These are phyloP conservation scores for Colletotrichum tabaci DNA, from an alignment of 2,329 filamentous ascomycete genomes.

Conservation along the genomic window DNA sequence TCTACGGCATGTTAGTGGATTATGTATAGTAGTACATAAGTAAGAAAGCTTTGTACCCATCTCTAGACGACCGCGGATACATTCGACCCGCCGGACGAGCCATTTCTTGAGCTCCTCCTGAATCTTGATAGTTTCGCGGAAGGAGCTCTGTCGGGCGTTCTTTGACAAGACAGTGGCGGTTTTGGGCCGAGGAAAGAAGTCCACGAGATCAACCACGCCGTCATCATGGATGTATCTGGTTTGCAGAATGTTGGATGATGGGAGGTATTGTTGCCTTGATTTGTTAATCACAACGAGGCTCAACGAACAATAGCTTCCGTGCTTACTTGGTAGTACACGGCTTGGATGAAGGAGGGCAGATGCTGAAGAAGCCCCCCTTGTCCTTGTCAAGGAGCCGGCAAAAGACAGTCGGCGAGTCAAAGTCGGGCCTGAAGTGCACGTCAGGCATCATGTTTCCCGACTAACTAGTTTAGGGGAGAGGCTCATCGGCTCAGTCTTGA, in stretches of 20 bases:
- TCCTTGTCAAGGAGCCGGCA: conserved; percentile 81
- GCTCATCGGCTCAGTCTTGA: not conserved
- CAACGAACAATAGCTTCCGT: not conserved
- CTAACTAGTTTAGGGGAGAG: too few relatives aligned
- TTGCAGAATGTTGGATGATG: conserved; percentile 81
- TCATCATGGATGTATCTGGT: conserved; percentile 84
- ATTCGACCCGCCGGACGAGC: conserved; percentile 80
- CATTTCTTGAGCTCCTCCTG: conserved; percentile 78
- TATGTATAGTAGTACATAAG: too few relatives aligned
- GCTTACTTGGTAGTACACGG: conserved; percentile 74
- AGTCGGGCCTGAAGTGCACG: conserved; percentile 73
- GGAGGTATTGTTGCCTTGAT: conserved; percentile 76
- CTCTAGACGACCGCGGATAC: conserved; percentile 76
- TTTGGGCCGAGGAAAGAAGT: conserved; percentile 82
- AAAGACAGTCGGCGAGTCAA: conserved; percentile 83
- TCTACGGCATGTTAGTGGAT: conserved; percentile 54
- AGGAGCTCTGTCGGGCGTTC: conserved; percentile 63
- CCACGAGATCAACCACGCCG: conserved; percentile 80
- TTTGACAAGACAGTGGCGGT: conserved; percentile 67
- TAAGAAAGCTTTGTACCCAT: conserved; percentile 61
- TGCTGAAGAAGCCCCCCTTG: conserved; percentile 81
- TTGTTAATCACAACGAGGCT: not conserved
- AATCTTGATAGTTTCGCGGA: conserved; percentile 67
- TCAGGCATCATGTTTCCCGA: conserved; percentile 11
- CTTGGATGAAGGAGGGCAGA: conserved; percentile 67